Evolutionary conservation across 306 rosid genomes (phyloP), one percentile per base, ranked within the genome.

Genomic region (Quercus dentata): DNA sequence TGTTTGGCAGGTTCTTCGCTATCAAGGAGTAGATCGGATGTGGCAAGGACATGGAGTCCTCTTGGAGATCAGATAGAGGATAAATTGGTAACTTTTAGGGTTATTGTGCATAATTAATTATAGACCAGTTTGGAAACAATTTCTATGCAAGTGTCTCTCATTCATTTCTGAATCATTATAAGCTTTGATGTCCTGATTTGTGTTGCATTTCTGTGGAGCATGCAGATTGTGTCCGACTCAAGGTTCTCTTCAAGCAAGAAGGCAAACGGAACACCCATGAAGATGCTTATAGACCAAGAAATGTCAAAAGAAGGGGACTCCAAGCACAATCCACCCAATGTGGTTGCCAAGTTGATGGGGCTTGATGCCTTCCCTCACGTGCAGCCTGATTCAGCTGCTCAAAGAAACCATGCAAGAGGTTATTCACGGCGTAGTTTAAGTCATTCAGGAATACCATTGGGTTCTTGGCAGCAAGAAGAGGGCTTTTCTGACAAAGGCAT

Each of bases 281-380:
- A 93, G 84, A 86, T 91, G 90, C 92, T 87, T 81, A 84, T 91
- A 87, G 91, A 87, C 83, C 91, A 78, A 84, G 97, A 96, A 83
- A 91, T 96, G 97, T 87, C 90, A 28, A 91, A 88, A 90, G 97
- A 87, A 71, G 74, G 83, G 41, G 86, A 82, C 69, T 87, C n/a
- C 68, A 96, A 78, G 81, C 86, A 80, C 65, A 83, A 81, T 35
- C 87, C 92, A 41, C 87, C 98, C 63, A 96, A 93, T 77, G 87
- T 91, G 69, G 97, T 96, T 79, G 99, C 99, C 76, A 91, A 90
- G 85, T 85, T 93, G 83, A 96, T 93, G 99, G 99, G 98, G 78
- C 94, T 96, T 79, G 99, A 96, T 57, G 55, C 89, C 81, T 81
- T 91, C 59, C 94, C 97, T 51, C 74, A 57, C 10, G 83, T 84